Percentiles rank a stretch among this genome's conserved stretches.
These are phyloP conservation scores for Cryptococcus maquisensis DNA, from an alignment of 1,284 basidiomycete genomes.

Conservation along the genomic window DNA sequence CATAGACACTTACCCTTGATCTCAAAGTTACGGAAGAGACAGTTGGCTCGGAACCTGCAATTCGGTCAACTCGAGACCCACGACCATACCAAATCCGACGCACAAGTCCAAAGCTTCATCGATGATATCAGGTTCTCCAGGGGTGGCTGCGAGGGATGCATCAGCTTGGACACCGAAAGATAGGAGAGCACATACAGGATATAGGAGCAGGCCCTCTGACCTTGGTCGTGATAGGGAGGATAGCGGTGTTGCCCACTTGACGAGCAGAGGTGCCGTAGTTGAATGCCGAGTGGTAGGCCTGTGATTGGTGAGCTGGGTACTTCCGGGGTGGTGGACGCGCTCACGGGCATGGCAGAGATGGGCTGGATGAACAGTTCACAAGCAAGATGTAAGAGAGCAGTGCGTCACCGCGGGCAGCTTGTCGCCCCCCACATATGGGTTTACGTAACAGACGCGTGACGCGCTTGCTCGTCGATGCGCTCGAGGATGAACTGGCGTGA, in stretches of 20 bases:
- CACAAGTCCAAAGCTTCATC: conserved; percentile 90
- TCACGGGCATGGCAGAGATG: conserved; percentile 17
- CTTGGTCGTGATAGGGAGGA: conserved; percentile 87
- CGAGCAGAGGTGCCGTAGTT: conserved; percentile 80
- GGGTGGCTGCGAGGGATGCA: conserved; percentile 57
- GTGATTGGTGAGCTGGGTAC: conserved; percentile 10
- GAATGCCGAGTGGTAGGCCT: conserved; percentile 96
- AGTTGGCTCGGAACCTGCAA: conserved; percentile 89
- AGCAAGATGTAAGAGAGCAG: background rate
- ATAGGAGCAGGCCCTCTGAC: conserved; percentile 84
- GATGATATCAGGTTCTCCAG: conserved; percentile 78
- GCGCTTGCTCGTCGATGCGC: background rate
- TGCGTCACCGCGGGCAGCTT: background rate
- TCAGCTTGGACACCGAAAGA: background rate
- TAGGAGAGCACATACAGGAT: conserved; percentile 55
- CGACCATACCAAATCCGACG: conserved; percentile 1
- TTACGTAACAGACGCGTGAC: background rate
- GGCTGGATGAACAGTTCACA: background rate
- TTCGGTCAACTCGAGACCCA: background rate
- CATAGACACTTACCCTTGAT: conserved; percentile 65
- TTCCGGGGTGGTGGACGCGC: background rate
- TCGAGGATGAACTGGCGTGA: background rate
- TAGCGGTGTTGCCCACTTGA: conserved; percentile 81
- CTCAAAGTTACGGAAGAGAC: conserved; percentile 99
- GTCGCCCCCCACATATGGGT: too few relatives aligned